Percentiles rank a stretch among this genome's conserved stretches.
phyloP scores from a whole-genome alignment of 257 asterid species.

The Primulina huaijiensis region DNA sequence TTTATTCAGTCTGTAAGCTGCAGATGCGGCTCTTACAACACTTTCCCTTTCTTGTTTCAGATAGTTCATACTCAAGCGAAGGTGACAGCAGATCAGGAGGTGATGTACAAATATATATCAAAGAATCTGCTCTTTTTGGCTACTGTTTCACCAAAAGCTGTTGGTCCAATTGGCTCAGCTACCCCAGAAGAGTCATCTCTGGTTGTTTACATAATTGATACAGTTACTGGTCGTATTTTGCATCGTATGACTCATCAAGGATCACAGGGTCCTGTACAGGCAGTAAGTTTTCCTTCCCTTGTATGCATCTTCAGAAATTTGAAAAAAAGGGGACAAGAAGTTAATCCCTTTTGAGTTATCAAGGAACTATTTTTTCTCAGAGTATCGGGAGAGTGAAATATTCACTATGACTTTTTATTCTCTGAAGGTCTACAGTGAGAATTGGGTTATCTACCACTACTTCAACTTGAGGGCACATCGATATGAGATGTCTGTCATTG shows the following conservation, averaged over 20 bases:
- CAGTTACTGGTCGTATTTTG: slow-evolving; percentile 88
- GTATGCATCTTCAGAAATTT: slow-evolving; percentile 6
- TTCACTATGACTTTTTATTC: slow-evolving; percentile 11
- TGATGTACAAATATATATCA: slow-evolving; percentile 85
- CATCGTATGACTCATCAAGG: slow-evolving; percentile 92
- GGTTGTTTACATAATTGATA: slow-evolving; percentile 78
- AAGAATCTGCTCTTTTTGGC: slow-evolving; percentile 83
- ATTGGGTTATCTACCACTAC: slow-evolving; percentile 98
- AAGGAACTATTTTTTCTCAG: background rate
- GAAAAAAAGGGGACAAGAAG: background rate
- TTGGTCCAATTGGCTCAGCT: slow-evolving; percentile 79
- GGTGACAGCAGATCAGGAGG: slow-evolving; percentile 87
- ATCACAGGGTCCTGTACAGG: slow-evolving; percentile 89
- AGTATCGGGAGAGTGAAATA: slow-evolving; percentile 11
- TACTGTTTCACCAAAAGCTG: slow-evolving; percentile 86
- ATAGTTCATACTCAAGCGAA: slow-evolving; percentile 97
- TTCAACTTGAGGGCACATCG: slow-evolving; percentile 96
- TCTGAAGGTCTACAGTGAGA: slow-evolving; percentile 87
- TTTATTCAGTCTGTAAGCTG: slow-evolving; percentile 19
- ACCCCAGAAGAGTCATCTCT: slow-evolving; percentile 89
- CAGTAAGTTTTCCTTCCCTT: slow-evolving; percentile 55
- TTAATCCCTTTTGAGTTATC: background rate
- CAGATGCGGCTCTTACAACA: slow-evolving; percentile 15
- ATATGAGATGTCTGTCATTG: slow-evolving; percentile 96
- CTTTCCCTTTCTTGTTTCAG: slow-evolving; percentile 38